Conservation (phyloP, 2,329 filamentous ascomycete species). For the Aspergillus neoniger region DNA sequence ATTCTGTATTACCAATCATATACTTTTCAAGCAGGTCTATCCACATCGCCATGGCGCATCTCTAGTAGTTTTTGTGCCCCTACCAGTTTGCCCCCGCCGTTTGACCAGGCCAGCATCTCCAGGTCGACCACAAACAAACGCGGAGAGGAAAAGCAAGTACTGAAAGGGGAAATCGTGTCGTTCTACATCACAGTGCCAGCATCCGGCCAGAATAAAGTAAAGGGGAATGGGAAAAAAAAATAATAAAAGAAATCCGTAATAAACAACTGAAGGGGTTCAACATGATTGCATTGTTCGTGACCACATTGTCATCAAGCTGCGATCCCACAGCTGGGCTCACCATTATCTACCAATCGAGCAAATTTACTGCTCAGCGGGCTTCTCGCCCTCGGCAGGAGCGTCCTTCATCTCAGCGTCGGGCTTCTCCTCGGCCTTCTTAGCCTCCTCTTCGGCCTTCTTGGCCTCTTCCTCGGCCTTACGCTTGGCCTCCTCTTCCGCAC, state of each 20-base stretch:
- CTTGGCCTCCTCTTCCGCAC: conserved; percentile 70
- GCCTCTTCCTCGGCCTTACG: conserved; percentile 71
- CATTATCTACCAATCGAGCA: conserved; percentile 7
- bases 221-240: conserved; percentile 7
- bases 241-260: conserved; percentile 4
- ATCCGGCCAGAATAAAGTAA: conserved; percentile 11
- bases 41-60: conserved; percentile 13
- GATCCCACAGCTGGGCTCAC: conserved; percentile 14
- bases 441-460: conserved; percentile 53
- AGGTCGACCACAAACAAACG: not conserved
- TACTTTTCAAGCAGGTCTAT: conserved; percentile 19
- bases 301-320: conserved; percentile 26
- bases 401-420: conserved; percentile 62
- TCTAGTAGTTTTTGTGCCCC: conserved; percentile 15
- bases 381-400: conserved; percentile 48
- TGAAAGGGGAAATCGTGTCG: not conserved
- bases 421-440: conserved; percentile 45
- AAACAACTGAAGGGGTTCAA: conserved; percentile 15
- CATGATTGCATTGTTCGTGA: conserved; percentile 27
- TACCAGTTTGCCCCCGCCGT: not conserved
- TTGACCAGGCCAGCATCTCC: not conserved
- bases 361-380: conserved; percentile 36
- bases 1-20: conserved; percentile 15
- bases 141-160: not conserved
- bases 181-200: conserved; percentile 18